These are phyloP conservation scores for Candida xiaguanensis DNA, from an alignment of 805 yeast genomes.

Conservation along the genomic window DNA sequence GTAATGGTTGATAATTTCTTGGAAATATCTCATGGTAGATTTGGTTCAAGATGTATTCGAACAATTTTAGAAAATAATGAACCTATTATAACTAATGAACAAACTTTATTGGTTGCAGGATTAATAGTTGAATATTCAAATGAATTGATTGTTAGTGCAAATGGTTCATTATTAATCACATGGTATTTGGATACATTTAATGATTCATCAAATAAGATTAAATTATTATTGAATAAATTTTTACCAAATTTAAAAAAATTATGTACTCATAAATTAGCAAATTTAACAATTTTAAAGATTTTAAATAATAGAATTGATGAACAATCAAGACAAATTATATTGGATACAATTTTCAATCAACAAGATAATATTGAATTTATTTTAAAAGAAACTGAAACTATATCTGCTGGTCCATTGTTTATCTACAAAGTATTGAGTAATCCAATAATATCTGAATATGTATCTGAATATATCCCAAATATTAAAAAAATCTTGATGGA, in stretches of 20 bases:
- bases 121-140: slow-evolving; percentile 76
- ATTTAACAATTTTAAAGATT: slow-evolving; percentile 75
- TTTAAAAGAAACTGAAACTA: slow-evolving; percentile 57
- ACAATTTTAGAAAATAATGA: slow-evolving; percentile 80
- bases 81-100: slow-evolving; percentile 47
- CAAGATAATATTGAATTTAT: slow-evolving; percentile 49
- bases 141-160: slow-evolving; percentile 74
- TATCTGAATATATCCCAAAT: slow-evolving; percentile 55
- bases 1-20: slow-evolving; percentile 72
- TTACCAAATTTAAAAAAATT: slow-evolving; percentile 58
- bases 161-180: slow-evolving; percentile 84
- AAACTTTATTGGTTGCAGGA: slow-evolving; percentile 67
- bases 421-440: slow-evolving; percentile 75
- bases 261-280: slow-evolving; percentile 80
- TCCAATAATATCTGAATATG: slow-evolving; percentile 49
- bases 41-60: slow-evolving; percentile 92
- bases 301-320: slow-evolving; percentile 65
- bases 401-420: slow-evolving; percentile 49
- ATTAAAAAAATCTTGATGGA: slow-evolving; percentile 63
- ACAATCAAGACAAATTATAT: slow-evolving; percentile 55
- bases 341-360: slow-evolving; percentile 60
- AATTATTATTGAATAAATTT: slow-evolving; percentile 61
- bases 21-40: slow-evolving; percentile 81
- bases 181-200: slow-evolving; percentile 85
- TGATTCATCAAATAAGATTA: slow-evolving; percentile 23